A percentile compares a stretch with the other conserved stretches of the same genome.
These are phyloP conservation scores for Aspergillus proliferans DNA, from an alignment of 2,329 filamentous ascomycete species.

Conservation along the genomic window DNA sequence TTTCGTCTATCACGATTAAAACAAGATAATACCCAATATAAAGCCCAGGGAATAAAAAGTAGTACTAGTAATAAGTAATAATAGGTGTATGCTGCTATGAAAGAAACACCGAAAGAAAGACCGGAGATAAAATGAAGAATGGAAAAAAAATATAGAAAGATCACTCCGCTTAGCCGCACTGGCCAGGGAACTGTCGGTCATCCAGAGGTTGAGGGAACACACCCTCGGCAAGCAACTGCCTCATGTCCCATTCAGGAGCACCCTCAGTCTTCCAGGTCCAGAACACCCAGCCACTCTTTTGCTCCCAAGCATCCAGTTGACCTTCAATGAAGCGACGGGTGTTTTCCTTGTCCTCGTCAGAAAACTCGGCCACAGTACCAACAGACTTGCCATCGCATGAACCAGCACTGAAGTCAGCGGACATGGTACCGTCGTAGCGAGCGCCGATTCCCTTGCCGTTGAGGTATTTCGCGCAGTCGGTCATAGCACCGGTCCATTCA, in stretches of 20 bases:
- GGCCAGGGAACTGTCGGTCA: conserved; percentile 26
- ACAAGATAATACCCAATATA: not conserved
- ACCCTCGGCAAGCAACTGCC: conserved; percentile 35
- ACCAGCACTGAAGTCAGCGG: conserved; percentile 45
- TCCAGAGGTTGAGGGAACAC: conserved; percentile 44
- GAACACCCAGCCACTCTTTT: conserved; percentile 41
- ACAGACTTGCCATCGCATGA: conserved; percentile 48
- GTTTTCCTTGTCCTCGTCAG: conserved; percentile 29
- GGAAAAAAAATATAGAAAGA: not conserved
- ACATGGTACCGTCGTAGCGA: conserved; percentile 52
- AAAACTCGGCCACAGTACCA: conserved; percentile 42
- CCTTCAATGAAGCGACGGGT: conserved; percentile 41
- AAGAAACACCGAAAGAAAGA: not conserved
- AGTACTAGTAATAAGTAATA: not conserved
- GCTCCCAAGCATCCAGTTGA: conserved; percentile 42
- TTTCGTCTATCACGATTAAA: not conserved
- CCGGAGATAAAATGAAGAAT: not conserved
- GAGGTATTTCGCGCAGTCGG: conserved; percentile 49
- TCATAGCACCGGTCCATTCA: conserved; percentile 64
- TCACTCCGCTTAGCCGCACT: conserved; percentile 17
- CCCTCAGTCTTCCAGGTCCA: conserved; percentile 48
- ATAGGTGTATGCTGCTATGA: not conserved
- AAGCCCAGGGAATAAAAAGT: not conserved
- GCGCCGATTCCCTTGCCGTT: conserved; percentile 56
- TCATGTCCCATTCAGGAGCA: conserved; percentile 45